Evolutionary conservation across 768 basidiomycete species (phyloP), one percentile per base, ranked within the genome.

Genomic region (Leccinum broughii): DNA sequence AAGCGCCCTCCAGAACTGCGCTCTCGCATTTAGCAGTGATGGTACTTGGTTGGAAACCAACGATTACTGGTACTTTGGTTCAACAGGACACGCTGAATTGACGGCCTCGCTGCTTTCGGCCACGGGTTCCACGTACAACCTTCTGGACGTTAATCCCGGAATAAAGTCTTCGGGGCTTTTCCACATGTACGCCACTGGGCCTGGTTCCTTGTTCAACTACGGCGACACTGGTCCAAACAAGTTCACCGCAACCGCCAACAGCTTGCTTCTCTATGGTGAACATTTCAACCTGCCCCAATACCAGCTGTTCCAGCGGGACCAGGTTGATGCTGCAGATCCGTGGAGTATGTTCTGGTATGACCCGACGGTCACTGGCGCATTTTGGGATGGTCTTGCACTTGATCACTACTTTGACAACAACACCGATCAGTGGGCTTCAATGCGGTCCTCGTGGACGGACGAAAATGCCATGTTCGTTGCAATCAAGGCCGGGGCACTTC

Each of bases 331-430:
- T 17, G 80, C 90, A 8, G 92, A 93, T 61, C 92, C 92, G 1
- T 92, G 85, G 85, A 82, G 82, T 64, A 93, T 95, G 88, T 87
- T 91, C 80, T 99, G 94, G 93, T 99, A 99, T 74, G 81, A 98
- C 71, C 85, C 95, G 8, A 79, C 83, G 3, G 85, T 88, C 51
- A 72, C 80, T 9, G 94, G 97, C 50, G 95, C 95, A 41, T 98
- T 90, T 80, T 98, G 96, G 96, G 85, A 95, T 69, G 87, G 86
- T 51, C 73, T 89, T 55, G 74, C 89, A 0, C 82, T 98, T 46
- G 97, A 99, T 75, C 79, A 84, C 63, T 86, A 87, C 80, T 99
- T 98, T 75, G 78, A 83, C 68, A 84, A 89, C 64, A 64, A 62
- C 26, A 72, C 81, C 9, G 90, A 92, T 67, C 88, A 90, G 66